Conservation (phyloP, 2,329 filamentous ascomycete genomes). For the Sarocladium brachiariae region DNA sequence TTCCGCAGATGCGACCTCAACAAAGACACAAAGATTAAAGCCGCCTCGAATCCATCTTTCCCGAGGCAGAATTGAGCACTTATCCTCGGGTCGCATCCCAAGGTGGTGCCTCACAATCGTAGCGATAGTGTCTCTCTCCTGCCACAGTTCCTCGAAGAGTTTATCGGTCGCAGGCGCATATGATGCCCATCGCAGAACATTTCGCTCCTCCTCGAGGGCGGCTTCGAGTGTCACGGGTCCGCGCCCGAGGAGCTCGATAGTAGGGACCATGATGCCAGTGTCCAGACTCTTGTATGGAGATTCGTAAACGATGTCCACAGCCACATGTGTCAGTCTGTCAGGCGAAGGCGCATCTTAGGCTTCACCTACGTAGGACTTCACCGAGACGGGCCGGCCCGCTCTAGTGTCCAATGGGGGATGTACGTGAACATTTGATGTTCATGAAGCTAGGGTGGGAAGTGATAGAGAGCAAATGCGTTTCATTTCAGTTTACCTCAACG, state of each 20-base stretch:
- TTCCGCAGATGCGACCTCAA: constrained; percentile 20
- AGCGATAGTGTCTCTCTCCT: constrained; percentile 14
- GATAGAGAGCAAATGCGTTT: too few species aligned
- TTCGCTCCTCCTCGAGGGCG: neutral
- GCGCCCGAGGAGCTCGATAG: constrained; percentile 10
- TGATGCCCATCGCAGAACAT: constrained; percentile 8
- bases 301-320: too few species aligned
- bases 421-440: too few species aligned
- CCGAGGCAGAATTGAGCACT: constrained; percentile 18
- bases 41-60: constrained; percentile 24
- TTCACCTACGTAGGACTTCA: too few species aligned
- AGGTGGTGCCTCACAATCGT: constrained; percentile 19
- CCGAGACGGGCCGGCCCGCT: too few species aligned
- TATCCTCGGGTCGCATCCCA: constrained; percentile 16
- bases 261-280: constrained; percentile 1
- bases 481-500: too few species aligned
- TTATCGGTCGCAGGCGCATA: constrained; percentile 8
- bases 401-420: too few species aligned
- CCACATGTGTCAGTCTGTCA: too few species aligned
- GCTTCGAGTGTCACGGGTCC: constrained; percentile 4
- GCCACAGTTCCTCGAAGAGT: neutral
- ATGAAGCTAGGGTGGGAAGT: too few species aligned
- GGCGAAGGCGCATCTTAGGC: too few species aligned
- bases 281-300: too few species aligned
- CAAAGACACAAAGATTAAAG: constrained; percentile 28